These are phyloP conservation scores for Hirschioporus abietinus DNA, from an alignment of 768 basidiomycete genomes.

Conservation along the genomic window DNA sequence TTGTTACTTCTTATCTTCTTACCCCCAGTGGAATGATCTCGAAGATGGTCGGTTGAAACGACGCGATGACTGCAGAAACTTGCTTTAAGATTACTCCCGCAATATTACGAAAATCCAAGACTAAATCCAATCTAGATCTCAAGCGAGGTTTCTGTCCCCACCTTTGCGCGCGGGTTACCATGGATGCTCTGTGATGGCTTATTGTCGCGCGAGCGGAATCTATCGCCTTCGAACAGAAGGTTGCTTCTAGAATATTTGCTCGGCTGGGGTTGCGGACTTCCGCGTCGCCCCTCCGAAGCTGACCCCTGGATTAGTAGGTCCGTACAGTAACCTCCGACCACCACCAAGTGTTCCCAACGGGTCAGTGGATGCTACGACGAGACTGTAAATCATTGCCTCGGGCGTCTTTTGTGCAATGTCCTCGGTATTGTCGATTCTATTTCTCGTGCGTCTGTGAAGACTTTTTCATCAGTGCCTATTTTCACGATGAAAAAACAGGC, in stretches of 20 bases:
- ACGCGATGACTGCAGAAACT: neutral
- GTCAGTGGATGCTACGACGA: neutral
- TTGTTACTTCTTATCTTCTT: constrained; percentile 1
- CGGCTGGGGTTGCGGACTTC: neutral
- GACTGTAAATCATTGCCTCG: too few relatives aligned
- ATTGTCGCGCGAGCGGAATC: neutral
- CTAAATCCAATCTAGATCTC: neutral
- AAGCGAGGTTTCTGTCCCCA: neutral
- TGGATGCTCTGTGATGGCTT: neutral
- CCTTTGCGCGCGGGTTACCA: neutral
- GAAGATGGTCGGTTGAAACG: neutral
- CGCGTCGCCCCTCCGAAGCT: neutral
- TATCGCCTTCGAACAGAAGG: neutral
- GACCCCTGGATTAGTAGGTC: neutral
- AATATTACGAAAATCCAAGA: neutral
- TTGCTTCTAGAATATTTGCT: neutral
- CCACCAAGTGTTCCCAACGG: too few relatives aligned
- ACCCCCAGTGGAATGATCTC: neutral
- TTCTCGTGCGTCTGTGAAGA: too few relatives aligned
- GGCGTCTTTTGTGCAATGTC: too few relatives aligned
- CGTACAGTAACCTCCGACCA: too few relatives aligned
- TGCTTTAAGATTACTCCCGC: neutral
- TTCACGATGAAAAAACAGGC: too few relatives aligned
- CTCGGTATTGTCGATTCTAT: too few relatives aligned
- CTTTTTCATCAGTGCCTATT: too few relatives aligned